A percentile compares a stretch with the other conserved stretches of the same genome.
Conservation (phyloP, 352 stramenopile genomes). For the Phytophthora capsici region DNA sequence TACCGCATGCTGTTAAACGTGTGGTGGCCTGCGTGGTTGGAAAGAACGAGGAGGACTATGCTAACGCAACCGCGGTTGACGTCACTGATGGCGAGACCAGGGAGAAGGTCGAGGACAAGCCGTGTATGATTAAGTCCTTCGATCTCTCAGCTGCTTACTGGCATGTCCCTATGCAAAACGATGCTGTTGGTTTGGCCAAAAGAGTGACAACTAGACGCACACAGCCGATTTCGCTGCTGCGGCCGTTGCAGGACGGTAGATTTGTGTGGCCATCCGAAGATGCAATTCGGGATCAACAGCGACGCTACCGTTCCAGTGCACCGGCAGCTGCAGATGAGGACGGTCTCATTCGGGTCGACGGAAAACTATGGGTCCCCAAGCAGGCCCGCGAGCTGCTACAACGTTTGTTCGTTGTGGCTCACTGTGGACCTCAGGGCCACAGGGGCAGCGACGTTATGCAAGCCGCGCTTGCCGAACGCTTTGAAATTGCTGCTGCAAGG, state of each 20-base stretch:
- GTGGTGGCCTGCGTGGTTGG: too few relatives aligned
- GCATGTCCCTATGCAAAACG: too few relatives aligned
- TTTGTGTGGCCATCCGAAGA: not conserved
- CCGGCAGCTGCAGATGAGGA: not conserved
- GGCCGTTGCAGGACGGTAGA: not conserved
- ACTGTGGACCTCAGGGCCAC: conserved; percentile 11
- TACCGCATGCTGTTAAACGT: too few relatives aligned
- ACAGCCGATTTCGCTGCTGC: not conserved
- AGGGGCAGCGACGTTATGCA: conserved; percentile 5
- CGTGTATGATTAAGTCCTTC: too few relatives aligned
- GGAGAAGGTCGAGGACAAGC: too few relatives aligned
- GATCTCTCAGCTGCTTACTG: too few relatives aligned
- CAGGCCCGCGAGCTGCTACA: not conserved
- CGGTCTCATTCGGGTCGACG: not conserved
- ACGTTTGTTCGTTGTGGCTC: conserved; percentile 9
- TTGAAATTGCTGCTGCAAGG: not conserved
- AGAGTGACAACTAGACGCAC: not conserved
- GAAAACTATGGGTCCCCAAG: conserved; percentile 2
- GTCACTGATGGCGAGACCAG: too few relatives aligned
- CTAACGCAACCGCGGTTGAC: too few relatives aligned
- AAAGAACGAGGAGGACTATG: not conserved
- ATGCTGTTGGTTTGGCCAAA: too few relatives aligned
- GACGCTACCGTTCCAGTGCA: too few relatives aligned
- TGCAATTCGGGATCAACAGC: too few relatives aligned
- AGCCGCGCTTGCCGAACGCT: not conserved